A percentile compares a stretch with the other conserved stretches of the same genome.
These are phyloP conservation scores for Cucumis hystrix DNA, from an alignment of 306 rosid species.

Conservation along the genomic window DNA sequence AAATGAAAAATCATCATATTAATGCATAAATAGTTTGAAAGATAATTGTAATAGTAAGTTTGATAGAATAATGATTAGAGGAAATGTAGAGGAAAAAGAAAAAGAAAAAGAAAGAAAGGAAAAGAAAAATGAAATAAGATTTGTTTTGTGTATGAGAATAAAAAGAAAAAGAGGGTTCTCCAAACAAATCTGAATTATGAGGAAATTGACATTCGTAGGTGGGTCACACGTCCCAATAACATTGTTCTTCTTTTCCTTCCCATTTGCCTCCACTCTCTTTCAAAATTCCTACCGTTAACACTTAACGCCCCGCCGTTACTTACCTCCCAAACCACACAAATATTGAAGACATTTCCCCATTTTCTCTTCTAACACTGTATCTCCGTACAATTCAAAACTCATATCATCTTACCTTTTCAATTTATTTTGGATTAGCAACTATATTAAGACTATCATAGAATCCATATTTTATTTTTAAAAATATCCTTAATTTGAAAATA, in stretches of 20 bases:
- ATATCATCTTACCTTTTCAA: too few relatives aligned
- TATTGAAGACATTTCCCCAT: neutral
- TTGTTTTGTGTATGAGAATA: neutral
- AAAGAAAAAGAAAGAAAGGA: neutral
- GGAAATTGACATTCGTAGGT: neutral
- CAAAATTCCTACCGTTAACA: neutral
- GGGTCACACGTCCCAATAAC: slow-evolving; percentile 6
- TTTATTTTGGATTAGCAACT: too few relatives aligned
- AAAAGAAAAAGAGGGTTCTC: neutral
- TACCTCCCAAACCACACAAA: neutral
- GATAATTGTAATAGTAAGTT: too few relatives aligned
- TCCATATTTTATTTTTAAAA: too few relatives aligned
- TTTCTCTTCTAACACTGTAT: neutral
- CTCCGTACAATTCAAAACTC: neutral
- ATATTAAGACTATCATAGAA: too few relatives aligned
- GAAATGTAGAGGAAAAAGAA: neutral
- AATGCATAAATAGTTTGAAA: too few relatives aligned
- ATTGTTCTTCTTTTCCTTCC: neutral
- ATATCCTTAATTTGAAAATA: too few relatives aligned
- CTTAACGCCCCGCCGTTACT: neutral
- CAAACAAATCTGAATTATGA: neutral
- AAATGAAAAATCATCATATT: too few relatives aligned
- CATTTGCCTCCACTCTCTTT: slow-evolving; percentile 1
- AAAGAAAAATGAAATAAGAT: neutral
- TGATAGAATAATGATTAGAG: too few relatives aligned